These are phyloP conservation scores for Diaporthe australafricana DNA, from an alignment of 2,329 filamentous ascomycete genomes.

Conservation along the genomic window DNA sequence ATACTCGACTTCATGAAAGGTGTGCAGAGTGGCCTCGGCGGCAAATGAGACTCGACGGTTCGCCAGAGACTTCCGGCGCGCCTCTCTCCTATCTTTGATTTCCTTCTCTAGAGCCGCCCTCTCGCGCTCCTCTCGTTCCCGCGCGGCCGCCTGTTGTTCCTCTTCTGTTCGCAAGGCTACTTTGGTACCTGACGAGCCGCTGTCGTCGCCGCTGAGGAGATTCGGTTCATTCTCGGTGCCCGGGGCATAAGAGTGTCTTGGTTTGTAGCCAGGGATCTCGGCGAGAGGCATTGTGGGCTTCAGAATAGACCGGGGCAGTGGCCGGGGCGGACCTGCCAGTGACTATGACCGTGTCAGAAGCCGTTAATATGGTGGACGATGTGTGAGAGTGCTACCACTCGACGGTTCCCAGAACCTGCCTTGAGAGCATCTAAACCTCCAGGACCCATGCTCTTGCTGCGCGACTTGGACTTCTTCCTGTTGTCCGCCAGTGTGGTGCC, in stretches of 20 bases:
- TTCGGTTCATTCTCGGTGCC: constrained; percentile 56
- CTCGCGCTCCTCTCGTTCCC: constrained; percentile 77
- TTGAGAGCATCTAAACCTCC: constrained; percentile 88
- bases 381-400: constrained; percentile 69
- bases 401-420: constrained; percentile 79
- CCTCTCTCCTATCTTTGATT: constrained; percentile 80
- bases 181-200: constrained; percentile 59
- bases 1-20: constrained; percentile 94
- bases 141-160: constrained; percentile 76
- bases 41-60: constrained; percentile 97
- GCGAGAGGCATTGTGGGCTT: constrained; percentile 79
- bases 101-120: constrained; percentile 69
- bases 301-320: constrained; percentile 77
- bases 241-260: constrained; percentile 58
- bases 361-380: constrained; percentile 47
- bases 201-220: constrained; percentile 54
- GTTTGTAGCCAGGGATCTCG: constrained; percentile 76
- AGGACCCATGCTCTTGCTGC: constrained; percentile 96
- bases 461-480: constrained; percentile 72
- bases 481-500: constrained; percentile 63
- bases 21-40: constrained; percentile 95
- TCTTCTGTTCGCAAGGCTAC: constrained; percentile 77
- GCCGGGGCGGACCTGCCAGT: constrained; percentile 62
- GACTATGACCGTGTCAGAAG: constrained; percentile 56
- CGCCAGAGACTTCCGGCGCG: constrained; percentile 90